Evolutionary conservation across 2,329 filamentous ascomycete genomes (phyloP), one percentile per base, ranked within the genome.

Genomic region (Cercospora sp.): DNA sequence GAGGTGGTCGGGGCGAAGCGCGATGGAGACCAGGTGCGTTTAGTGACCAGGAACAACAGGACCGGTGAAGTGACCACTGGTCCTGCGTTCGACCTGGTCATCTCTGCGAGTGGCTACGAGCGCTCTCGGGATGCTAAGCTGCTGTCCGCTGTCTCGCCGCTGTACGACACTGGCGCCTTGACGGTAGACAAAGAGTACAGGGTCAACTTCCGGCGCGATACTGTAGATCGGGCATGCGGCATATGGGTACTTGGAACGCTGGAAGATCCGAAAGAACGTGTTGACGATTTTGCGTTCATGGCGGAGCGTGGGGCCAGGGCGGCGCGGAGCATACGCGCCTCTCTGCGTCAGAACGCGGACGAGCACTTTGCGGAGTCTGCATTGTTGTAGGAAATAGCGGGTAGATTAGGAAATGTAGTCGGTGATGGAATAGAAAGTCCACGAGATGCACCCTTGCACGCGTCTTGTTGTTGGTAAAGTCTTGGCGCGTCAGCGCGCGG

Each of bases 181-280:
- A 69, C 67, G 10, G 72, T 74, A 5, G 71, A 73, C 31, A 60
- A 60, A 10, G 72, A 72, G 16, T 75, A 75, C 45, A 68, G 63
- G 6, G 66, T 75, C 66, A 73, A 74, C 59, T 73, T 74, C 64
- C 70, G 69, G 18, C 64, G 69, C 12, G 64, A 71, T 28, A 51
- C 62, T 26, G 36, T 73, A 23, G 60, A 61, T 20, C 62, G 65
- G 20, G 72, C 67, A 9, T 72, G 67, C 28, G 72, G 72, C 8
- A 57, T 75, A 53, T 75, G 74, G 74, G 45, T 73, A 12, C 60
- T 75, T 31, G 73, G 73, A 1, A 70, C 68, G 4, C 58, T 75
- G 59, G 71, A 72, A 10, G 68, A 74, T 31, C 26, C 58, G 1
- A 66, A 67, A 18, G 60, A 68, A n/a, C 69, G 73, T 4, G 65